Evolutionary conservation across 805 yeast species (phyloP).

Genomic region (Metschnikowia picachoensis): DNA sequence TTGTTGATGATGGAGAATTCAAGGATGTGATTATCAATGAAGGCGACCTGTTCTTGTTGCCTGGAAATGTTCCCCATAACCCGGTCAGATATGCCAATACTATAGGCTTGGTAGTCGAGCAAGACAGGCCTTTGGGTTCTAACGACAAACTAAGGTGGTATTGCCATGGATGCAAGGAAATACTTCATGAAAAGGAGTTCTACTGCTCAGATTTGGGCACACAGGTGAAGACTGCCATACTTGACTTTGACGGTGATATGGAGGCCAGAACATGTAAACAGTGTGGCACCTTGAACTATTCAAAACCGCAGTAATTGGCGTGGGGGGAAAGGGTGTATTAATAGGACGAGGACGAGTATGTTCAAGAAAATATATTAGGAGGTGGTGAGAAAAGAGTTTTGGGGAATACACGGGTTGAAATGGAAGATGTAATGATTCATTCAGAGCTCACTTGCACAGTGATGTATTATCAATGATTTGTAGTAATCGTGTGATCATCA

Average conservation of each 20-base stretch:
- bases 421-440: background rate
- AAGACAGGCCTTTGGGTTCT: constrained; percentile 73
- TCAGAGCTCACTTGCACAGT: no score
- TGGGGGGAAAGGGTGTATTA: background rate
- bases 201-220: constrained; percentile 82
- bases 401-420: background rate
- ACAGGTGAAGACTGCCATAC: constrained; percentile 81
- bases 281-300: constrained; percentile 71
- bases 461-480: no score
- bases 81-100: constrained; percentile 86
- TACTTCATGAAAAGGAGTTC: constrained; percentile 67
- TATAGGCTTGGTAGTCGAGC: constrained; percentile 88
- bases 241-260: constrained; percentile 59
- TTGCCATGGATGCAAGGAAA: constrained; percentile 62
- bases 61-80: constrained; percentile 82
- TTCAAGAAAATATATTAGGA: background rate
- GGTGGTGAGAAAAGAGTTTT: background rate
- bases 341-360: background rate
- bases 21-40: constrained; percentile 71
- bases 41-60: constrained; percentile 85
- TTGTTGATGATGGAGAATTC: constrained; percentile 69
- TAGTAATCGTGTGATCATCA: no score
- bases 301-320: constrained; percentile 47
- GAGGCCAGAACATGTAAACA: constrained; percentile 65
- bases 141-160: constrained; percentile 85